phyloP scores from a whole-genome alignment of 352 stramenopile species.

The Phytophthora crassamura region DNA sequence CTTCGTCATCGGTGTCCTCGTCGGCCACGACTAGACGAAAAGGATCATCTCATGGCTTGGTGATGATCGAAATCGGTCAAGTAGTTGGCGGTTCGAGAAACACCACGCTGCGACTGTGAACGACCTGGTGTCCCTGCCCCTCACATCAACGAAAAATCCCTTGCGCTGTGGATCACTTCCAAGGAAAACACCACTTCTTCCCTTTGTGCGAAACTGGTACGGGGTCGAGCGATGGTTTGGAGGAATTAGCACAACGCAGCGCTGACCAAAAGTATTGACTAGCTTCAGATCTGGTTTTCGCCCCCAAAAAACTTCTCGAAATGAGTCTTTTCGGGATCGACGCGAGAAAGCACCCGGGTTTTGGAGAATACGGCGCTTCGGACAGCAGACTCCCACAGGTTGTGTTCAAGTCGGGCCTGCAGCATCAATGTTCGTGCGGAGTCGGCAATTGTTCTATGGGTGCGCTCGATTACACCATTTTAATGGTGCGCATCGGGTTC shows the following conservation, averaged over 20 bases:
- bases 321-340: background rate
- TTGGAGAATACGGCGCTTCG: background rate
- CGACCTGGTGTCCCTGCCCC: background rate
- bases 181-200: conserved; percentile 6
- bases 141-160: conserved; percentile 19
- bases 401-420: background rate
- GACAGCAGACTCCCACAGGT: conserved; percentile 16
- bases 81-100: conserved; percentile 12
- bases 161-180: conserved; percentile 21
- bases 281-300: conserved; percentile 8
- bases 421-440: conserved; percentile 1
- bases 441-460: conserved; percentile 2
- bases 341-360: background rate
- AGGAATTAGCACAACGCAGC: conserved; percentile 12
- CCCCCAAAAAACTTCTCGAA: conserved; percentile 22
- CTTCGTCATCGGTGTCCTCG: too few relatives aligned
- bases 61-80: too few relatives aligned
- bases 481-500: conserved; percentile 6
- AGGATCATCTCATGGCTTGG: too few relatives aligned
- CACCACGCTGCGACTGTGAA: conserved; percentile 19
- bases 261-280: conserved; percentile 3
- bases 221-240: conserved; percentile 1
- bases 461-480: conserved; percentile 12
- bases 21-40: too few relatives aligned
- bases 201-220: conserved; percentile 8